A percentile compares a stretch with the other conserved stretches of the same genome.
Evolutionary conservation across 1,284 basidiomycete genomes (phyloP).

Genomic region (Cutaneotrichosporon sp.): DNA sequence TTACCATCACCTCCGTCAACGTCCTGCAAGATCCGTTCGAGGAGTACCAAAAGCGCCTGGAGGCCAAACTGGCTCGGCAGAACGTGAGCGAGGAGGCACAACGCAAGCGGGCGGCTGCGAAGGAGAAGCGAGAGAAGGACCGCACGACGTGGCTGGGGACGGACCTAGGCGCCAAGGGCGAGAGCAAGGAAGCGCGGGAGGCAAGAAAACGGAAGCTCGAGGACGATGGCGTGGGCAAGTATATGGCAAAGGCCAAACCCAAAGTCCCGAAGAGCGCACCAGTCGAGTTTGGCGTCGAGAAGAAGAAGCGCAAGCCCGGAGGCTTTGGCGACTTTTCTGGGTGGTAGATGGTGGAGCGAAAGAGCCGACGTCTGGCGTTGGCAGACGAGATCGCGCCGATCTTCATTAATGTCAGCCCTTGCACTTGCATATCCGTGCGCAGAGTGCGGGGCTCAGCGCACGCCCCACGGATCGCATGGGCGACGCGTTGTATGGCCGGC

Average conservation of each 20-base stretch:
- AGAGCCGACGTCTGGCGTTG: too few relatives aligned
- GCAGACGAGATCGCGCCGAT: too few relatives aligned
- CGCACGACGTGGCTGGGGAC: constrained; percentile 50
- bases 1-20: constrained; percentile 53
- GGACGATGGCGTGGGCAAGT: constrained; percentile 48
- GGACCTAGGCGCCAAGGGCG: constrained; percentile 44
- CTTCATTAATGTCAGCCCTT: too few relatives aligned
- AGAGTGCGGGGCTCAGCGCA: too few relatives aligned
- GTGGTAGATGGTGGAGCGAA: constrained; percentile 29
- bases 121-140: constrained; percentile 49
- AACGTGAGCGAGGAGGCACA: constrained; percentile 45
- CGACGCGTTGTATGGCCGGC: too few relatives aligned
- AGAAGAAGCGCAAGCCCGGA: constrained; percentile 47
- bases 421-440: too few relatives aligned
- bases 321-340: constrained; percentile 51
- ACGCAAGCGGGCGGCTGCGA: constrained; percentile 32
- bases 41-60: constrained; percentile 46
- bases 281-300: constrained; percentile 40
- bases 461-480: too few relatives aligned
- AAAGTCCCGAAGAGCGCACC: constrained; percentile 6
- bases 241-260: constrained; percentile 30
- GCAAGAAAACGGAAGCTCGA: constrained; percentile 36
- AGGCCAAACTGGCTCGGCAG: constrained; percentile 41
- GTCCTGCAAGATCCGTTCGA: constrained; percentile 52
- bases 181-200: constrained; percentile 28